Evolutionary conservation across 371 early-diverging fungal genomes (phyloP), one percentile per base, ranked within the genome.

Genomic region (Mortierella sp.): DNA sequence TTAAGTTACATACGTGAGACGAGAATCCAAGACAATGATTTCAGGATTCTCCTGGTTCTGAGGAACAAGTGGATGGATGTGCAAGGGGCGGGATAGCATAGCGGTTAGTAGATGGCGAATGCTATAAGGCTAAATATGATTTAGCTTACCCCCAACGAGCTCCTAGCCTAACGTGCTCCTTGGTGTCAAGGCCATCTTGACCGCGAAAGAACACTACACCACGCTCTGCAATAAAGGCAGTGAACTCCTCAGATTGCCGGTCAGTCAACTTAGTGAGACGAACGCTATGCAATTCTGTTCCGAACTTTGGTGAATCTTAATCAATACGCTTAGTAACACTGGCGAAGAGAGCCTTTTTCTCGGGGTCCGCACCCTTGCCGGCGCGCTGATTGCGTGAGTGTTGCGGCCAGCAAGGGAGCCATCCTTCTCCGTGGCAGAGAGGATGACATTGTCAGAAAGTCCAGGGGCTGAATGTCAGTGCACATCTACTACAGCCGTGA

Each of bases 241-340:
- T 88, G 23, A 89, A 71, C 49, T 89, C 89, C 23, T 86, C 85
- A 45, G 84, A 69, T 58, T 89, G 89, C 60, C 87, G 85, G 31
- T 87, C 89, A 19, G 83, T 85, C 71, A 90, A 72, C 58, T 88
- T 61, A 17, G 81, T 66, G 35, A 89, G 76, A 57, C 87, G 88
- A 51, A 91, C 71, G n/a, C 91, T 88, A 45, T 87, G 89, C 37
- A 93, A 68, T 64, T 91, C 92, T n/a, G 93, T 91, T 57, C 93
- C 93, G 66, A 93, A 87, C 56, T 86, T 76, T 47, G 89, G 91
- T 0, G 90, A 84, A 31, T n/a, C n/a, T n/a, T 90, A 72, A 40
- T 91, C 91, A 74, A 86, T 83, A 57, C 88, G 75, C 77, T 89
- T 89, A 67, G 86, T 86, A 54, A 89, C 91, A 53, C 79, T 83